Evolutionary conservation across 2,329 filamentous ascomycete species (phyloP), one percentile per base, ranked within the genome.

Genomic region (Cladophialophora exuberans): DNA sequence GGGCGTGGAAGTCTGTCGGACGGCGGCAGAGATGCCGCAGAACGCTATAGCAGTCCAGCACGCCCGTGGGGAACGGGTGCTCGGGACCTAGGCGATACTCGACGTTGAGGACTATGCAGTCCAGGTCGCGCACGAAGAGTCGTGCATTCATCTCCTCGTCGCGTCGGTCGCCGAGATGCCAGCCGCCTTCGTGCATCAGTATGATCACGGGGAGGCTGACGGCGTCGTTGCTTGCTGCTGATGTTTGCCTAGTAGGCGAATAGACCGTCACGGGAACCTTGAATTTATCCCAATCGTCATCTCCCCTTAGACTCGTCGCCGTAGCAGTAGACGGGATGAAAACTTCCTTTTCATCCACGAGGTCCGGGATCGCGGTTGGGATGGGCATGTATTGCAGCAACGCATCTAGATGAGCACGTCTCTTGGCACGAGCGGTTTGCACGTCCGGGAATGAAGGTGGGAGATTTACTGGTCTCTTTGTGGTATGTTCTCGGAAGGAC

Each of bases 1-100:
- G 13, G 35, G 26, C 25, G 20, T 20, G 28, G 15, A 17, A 43
- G 18, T 23, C 48, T 18, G 56, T 54, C 6, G 38, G n/a, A 18
- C 49, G 50, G 31, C 44, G n/a, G 25, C 28, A 31, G 28, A 31
- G 28, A 7, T 6, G 13, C 28, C 13, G 28, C 28, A 31, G 13
- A 31, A 31, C 28, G 28, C 13, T 31, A 13, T 31, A 31, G 28
- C 28, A 31, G 28, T 31, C 28, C 6, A 31, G 28, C 6, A 31
- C 28, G 28, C 28, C 28, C 6, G 28, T 31, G 28, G 60, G 60
- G 42, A 60, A 62, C n/a, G 47, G 52, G 28, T 52, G 41, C n/a
- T 60, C 46, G 2, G 60, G 60, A 1, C 47, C 60, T 17, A 62
- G 50, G 11, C 56, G 49, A 38, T 62, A 62, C 13, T 31, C 28